Conservation (phyloP, 176 grass and related monocot species). For the Triticum dicoccoides region DNA sequence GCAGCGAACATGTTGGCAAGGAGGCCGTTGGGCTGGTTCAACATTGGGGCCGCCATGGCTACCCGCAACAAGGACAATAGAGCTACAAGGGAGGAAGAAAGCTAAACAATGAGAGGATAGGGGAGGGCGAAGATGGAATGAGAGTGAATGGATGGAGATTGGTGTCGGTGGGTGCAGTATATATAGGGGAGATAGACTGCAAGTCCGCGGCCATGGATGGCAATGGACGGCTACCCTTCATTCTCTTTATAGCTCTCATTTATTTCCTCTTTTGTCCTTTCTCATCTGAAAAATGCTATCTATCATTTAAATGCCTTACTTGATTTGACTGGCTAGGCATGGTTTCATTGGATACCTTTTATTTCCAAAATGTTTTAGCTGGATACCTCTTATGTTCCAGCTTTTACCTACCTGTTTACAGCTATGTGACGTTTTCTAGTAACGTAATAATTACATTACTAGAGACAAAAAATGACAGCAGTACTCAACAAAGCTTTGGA, state of each 20-base stretch:
- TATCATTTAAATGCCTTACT: too few relatives aligned
- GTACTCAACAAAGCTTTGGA: too few relatives aligned
- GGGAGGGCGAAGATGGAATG: background rate
- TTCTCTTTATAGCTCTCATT: background rate
- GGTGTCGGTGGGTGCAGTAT: background rate
- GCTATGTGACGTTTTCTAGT: too few relatives aligned
- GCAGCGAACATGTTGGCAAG: constrained; percentile 34
- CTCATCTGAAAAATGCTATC: background rate
- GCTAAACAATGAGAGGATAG: background rate
- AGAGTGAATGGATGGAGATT: background rate
- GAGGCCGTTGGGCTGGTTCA: constrained; percentile 34
- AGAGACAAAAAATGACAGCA: too few relatives aligned
- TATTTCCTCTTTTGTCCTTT: background rate
- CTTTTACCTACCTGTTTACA: too few relatives aligned
- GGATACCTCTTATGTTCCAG: too few relatives aligned
- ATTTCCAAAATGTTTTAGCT: too few relatives aligned
- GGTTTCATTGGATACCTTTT: too few relatives aligned
- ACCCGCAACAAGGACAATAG: background rate
- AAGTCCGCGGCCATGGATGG: background rate
- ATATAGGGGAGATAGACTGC: background rate
- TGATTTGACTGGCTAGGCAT: too few relatives aligned
- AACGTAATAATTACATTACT: too few relatives aligned
- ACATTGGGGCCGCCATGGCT: constrained; percentile 34
- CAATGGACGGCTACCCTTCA: background rate
- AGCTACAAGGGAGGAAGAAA: background rate